Percentiles rank a stretch among this genome's conserved stretches.
Conservation (phyloP, 441 rosid genomes). For the Pelargonium fulgidum region DNA sequence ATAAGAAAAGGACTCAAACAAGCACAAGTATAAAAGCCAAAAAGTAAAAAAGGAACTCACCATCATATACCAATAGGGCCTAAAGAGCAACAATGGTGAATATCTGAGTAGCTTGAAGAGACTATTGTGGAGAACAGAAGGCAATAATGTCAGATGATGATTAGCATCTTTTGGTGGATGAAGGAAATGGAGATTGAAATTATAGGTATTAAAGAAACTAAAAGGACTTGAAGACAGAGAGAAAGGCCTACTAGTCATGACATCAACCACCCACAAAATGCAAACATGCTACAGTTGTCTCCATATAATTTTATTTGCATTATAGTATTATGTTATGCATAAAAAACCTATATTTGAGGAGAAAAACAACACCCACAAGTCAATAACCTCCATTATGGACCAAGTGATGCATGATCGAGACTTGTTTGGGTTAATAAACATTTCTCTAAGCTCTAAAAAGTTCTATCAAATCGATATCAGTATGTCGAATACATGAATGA, state of each 20-base stretch:
- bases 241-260: constrained; percentile 29
- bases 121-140: constrained; percentile 4
- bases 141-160: too few species aligned
- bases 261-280: constrained; percentile 20
- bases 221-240: constrained; percentile 22
- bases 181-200: constrained; percentile 23
- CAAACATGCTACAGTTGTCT: neutral
- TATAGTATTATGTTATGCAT: neutral
- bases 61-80: too few species aligned
- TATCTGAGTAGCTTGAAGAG: too few species aligned
- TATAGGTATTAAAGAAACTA: constrained; percentile 2
- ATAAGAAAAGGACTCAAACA: neutral
- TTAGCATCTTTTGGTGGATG: constrained; percentile 17
- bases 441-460: too few species aligned
- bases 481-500: too few species aligned
- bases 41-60: too few species aligned
- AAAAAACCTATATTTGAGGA: neutral
- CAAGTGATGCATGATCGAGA: too few species aligned
- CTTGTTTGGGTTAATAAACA: too few species aligned
- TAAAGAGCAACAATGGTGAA: too few species aligned
- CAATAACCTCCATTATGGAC: too few species aligned
- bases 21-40: too few species aligned
- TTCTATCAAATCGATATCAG: too few species aligned
- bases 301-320: neutral
- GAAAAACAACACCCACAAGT: neutral